Evolutionary conservation across 805 yeast species (phyloP).

Genomic region (Wickerhamiella bombiphila): DNA sequence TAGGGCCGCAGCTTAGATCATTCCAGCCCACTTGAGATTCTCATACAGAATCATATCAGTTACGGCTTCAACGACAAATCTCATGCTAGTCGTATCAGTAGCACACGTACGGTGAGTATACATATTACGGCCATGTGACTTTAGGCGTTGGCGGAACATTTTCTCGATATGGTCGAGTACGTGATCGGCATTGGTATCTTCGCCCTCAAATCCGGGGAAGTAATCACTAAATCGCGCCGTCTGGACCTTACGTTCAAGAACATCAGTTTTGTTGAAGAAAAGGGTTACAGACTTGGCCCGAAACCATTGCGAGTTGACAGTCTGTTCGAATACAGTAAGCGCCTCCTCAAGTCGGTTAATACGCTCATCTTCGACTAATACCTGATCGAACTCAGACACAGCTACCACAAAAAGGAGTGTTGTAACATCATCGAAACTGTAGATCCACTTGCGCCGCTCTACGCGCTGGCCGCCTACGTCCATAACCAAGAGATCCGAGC

Average conservation of each 20-base stretch:
- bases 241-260: conserved; percentile 56
- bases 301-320: conserved; percentile 80
- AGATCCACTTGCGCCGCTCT: conserved; percentile 94
- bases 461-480: conserved; percentile 98
- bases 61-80: conserved; percentile 79
- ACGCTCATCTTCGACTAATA: conserved; percentile 73
- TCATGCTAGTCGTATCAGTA: conserved; percentile 79
- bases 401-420: conserved; percentile 82
- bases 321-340: conserved; percentile 63
- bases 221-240: conserved; percentile 47
- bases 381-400: conserved; percentile 83
- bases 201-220: conserved; percentile 68
- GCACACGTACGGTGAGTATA: conserved; percentile 93
- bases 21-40: conserved; percentile 34
- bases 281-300: conserved; percentile 72
- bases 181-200: conserved; percentile 45
- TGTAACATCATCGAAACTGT: conserved; percentile 83
- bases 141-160: conserved; percentile 48
- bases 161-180: conserved; percentile 60
- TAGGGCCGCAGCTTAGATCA: too few species aligned
- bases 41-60: conserved; percentile 82
- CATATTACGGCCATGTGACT: conserved; percentile 51
- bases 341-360: conserved; percentile 89
- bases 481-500: conserved; percentile 54
- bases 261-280: conserved; percentile 77